Evolutionary conservation across 768 basidiomycete species (phyloP), one percentile per base, ranked within the genome.

Genomic region (Tylopilus plumbeoviolaceoides): DNA sequence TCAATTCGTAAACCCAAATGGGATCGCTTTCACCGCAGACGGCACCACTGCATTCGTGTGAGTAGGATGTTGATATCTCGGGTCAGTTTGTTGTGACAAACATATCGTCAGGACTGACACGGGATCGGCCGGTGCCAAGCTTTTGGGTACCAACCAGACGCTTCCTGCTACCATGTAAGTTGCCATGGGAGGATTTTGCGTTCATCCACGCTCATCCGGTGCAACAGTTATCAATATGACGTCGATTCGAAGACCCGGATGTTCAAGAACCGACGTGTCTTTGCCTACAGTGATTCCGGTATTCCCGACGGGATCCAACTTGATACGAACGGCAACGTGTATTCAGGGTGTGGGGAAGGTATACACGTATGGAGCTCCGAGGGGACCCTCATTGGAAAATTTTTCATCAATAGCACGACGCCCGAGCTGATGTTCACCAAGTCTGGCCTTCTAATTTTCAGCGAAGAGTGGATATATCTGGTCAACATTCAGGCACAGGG

Each of bases 1-100:
- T 58, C 85, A 83, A 17, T 85, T 91, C 62, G 76, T 79, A 55
- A 78, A 78, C 57, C 78, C 78, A 42, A 92, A 92, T 60, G 91
- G 89, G 2, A 78, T 91, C 48, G 85, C 86, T 0, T 86, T 91
- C 65, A 78, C 78, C 15, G 69, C 72, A 1, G 81, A 85, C 56
- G 86, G 87, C 6, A 78, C 69, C 41, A 78, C 72, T 7, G 87
- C 81, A 3, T 91, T 85, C 61, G 73, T 91, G 86, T 76, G 51
- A 55, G 76, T 53, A 31, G 17, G n/a, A 54, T 21, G 1, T 10
- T 4, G 38, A 50, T 38, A n/a, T 38, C 0, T 51, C 7, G 47
- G 46, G 7, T 9, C 39, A 31, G 31, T 51, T 43, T 42, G 5
- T 10, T n/a, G 41, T n/a, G 12, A 56, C 28, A 35, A 28, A 23